Evolutionary conservation across 2,329 filamentous ascomycete species (phyloP).

Genomic region (Hymenoscyphus infarciens): DNA sequence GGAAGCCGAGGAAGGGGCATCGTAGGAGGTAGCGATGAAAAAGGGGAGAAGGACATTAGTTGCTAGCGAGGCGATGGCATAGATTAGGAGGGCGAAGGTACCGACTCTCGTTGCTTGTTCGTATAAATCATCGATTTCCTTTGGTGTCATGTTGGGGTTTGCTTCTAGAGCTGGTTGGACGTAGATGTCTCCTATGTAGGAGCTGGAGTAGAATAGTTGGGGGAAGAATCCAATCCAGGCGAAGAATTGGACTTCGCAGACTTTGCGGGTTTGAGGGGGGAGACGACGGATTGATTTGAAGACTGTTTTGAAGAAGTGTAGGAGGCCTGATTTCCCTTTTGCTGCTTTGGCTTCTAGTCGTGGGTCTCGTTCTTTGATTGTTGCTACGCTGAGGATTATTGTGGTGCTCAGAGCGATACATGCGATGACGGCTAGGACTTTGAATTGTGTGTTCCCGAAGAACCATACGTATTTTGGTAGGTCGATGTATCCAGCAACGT

Average conservation of each 20-base stretch:
- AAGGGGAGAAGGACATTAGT: conserved; percentile 83
- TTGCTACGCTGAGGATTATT: conserved; percentile 63
- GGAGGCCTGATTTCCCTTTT: conserved; percentile 58
- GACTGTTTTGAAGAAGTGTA: conserved; percentile 77
- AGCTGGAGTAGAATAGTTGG: conserved; percentile 91
- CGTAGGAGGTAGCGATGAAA: conserved; percentile 78
- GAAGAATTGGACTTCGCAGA: conserved; percentile 79
- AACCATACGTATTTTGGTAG: conserved; percentile 72
- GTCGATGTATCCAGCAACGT: conserved; percentile 80
- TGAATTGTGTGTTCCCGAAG: conserved; percentile 86
- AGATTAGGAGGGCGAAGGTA: conserved; percentile 84
- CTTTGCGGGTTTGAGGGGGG: conserved; percentile 75
- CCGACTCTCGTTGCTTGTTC: conserved; percentile 82
- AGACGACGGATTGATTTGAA: conserved; percentile 73
- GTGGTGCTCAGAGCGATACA: conserved; percentile 69
- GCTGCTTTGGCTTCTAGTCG: conserved; percentile 61
- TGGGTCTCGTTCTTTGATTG: conserved; percentile 78
- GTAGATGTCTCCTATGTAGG: conserved; percentile 90
- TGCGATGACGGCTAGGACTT: conserved; percentile 84
- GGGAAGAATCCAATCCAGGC: conserved; percentile 97
- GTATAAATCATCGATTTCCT: conserved; percentile 75
- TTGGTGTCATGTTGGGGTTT: conserved; percentile 73
- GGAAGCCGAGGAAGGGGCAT: conserved; percentile 36
- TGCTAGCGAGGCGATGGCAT: conserved; percentile 77
- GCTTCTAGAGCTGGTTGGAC: conserved; percentile 74